Evolutionary conservation across 306 rosid genomes (phyloP).

Genomic region (Arachis stenosperma): DNA sequence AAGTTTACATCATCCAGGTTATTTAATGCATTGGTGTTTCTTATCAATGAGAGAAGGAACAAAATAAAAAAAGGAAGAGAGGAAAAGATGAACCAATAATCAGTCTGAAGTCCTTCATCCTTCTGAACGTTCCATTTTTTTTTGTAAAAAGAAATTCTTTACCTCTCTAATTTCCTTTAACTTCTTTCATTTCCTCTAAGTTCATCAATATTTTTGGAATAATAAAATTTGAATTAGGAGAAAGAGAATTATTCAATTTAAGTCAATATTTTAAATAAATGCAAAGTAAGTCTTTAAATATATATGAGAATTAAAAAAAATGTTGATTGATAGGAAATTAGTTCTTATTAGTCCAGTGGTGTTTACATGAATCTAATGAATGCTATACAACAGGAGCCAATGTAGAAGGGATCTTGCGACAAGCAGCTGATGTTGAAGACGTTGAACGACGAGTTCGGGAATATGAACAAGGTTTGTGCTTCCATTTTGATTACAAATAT

Average conservation of each 20-base stretch:
- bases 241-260: neutral
- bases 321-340: too few species aligned
- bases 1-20: slow-evolving; percentile 6
- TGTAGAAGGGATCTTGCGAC: slow-evolving; percentile 93
- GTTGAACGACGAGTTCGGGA: slow-evolving; percentile 88
- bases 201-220: neutral
- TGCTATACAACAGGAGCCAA: slow-evolving; percentile 63
- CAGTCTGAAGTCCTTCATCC: too few species aligned
- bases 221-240: neutral
- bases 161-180: too few species aligned
- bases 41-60: too few species aligned
- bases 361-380: slow-evolving; percentile 37
- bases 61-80: too few species aligned
- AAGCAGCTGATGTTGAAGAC: slow-evolving; percentile 98
- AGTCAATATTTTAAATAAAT: neutral
- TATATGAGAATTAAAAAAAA: too few species aligned
- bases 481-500: neutral
- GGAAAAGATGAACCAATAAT: too few species aligned
- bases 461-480: slow-evolving; percentile 79
- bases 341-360: too few species aligned
- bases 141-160: too few species aligned
- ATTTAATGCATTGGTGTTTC: slow-evolving; percentile 12
- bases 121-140: too few species aligned
- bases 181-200: neutral
- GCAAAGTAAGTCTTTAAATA: neutral